Evolutionary conservation across 2,329 filamentous ascomycete genomes (phyloP).

Genomic region (Penicillium freii): DNA sequence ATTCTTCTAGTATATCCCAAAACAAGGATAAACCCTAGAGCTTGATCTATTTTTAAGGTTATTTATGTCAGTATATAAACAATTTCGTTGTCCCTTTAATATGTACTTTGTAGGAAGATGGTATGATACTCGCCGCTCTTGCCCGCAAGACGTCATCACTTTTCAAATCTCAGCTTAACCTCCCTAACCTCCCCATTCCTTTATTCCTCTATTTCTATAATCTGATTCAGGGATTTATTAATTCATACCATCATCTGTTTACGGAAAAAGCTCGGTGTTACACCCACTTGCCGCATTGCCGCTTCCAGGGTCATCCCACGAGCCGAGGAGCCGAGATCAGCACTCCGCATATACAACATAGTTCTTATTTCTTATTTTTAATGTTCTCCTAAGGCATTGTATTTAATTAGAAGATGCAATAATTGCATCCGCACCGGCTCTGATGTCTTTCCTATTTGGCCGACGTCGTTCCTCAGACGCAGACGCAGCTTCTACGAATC

Average conservation of each 20-base stretch:
- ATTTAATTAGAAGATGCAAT: not conserved
- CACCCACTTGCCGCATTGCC: slow-evolving; percentile 14
- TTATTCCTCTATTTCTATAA: not conserved
- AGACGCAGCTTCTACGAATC: slow-evolving; percentile 3
- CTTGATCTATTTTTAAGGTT: not conserved
- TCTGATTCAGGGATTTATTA: not conserved
- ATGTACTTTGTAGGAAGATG: not conserved
- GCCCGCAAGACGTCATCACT: slow-evolving; percentile 4
- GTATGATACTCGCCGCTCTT: not conserved
- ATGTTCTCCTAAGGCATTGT: not conserved
- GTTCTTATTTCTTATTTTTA: not conserved
- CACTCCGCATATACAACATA: not conserved
- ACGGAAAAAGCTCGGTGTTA: slow-evolving; percentile 8
- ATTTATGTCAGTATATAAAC: not conserved
- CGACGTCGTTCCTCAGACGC: slow-evolving; percentile 29
- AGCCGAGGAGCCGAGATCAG: slow-evolving; percentile 20
- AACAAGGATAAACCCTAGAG: not conserved
- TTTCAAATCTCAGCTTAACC: not conserved
- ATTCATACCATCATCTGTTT: not conserved
- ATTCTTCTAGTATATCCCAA: not conserved
- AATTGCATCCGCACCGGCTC: not conserved
- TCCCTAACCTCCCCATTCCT: not conserved
- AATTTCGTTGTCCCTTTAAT: not conserved
- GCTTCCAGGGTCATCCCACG: slow-evolving; percentile 3
- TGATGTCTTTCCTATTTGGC: slow-evolving; percentile 30